These are phyloP conservation scores for Fusarium decemcellulare DNA, from an alignment of 2,329 filamentous ascomycete species.

Conservation along the genomic window DNA sequence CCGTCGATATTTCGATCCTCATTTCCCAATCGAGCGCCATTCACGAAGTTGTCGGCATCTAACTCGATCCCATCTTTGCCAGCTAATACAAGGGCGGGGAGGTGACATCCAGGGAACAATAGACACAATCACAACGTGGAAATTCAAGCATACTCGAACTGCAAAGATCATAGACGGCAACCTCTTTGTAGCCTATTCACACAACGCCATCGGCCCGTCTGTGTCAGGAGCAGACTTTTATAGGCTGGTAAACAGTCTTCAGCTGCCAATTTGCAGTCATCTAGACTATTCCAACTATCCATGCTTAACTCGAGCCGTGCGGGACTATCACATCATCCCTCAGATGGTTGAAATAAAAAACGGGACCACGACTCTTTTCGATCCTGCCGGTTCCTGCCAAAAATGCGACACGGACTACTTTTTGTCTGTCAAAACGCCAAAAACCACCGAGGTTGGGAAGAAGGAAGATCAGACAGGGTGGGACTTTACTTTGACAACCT, in stretches of 20 bases:
- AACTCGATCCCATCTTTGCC: too few relatives aligned
- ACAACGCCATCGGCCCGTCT: background rate
- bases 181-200: background rate
- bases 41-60: background rate
- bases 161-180: background rate
- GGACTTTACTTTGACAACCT: background rate
- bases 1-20: background rate
- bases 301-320: background rate
- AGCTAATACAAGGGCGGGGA: background rate
- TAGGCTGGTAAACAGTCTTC: background rate
- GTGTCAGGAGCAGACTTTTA: background rate
- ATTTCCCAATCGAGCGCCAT: background rate
- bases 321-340: too few relatives aligned
- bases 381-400: background rate
- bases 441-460: background rate
- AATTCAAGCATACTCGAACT: background rate
- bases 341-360: too few relatives aligned
- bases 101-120: background rate
- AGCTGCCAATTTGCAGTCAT: background rate
- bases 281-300: background rate
- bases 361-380: background rate
- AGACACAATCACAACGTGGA: background rate
- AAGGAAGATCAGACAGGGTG: background rate
- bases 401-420: background rate
- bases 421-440: background rate